Percentiles rank a stretch among this genome's conserved stretches.
Evolutionary conservation across 306 rosid genomes (phyloP).

Genomic region (Oemleria cerasiformis): DNA sequence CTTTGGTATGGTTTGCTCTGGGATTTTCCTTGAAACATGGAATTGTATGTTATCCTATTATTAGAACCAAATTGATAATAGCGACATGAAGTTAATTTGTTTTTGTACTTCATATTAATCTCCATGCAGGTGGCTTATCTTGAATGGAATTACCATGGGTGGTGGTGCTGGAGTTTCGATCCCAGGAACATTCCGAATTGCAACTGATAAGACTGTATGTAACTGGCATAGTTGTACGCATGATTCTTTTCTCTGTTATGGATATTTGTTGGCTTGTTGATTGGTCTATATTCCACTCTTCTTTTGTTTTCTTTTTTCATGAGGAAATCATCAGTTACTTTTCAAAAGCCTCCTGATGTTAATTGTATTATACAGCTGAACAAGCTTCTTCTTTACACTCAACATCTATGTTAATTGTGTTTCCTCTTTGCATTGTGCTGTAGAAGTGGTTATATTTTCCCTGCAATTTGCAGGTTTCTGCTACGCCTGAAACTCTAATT

Average conservation of each 20-base stretch:
- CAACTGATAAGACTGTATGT: slow-evolving; percentile 87
- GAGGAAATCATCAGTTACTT: background rate
- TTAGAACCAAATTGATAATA: no score
- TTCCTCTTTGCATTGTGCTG: no score
- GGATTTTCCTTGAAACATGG: no score
- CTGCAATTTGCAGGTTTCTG: slow-evolving; percentile 59
- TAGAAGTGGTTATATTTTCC: no score
- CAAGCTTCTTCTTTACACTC: background rate
- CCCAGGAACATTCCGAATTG: slow-evolving; percentile 83
- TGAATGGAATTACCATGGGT: slow-evolving; percentile 94
- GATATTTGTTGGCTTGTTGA: background rate
- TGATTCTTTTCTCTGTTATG: background rate
- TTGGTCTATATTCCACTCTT: slow-evolving; percentile 11
- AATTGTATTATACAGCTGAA: background rate
- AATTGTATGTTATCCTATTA: no score
- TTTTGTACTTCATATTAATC: slow-evolving; percentile 9
- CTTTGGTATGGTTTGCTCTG: background rate
- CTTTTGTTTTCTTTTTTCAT: background rate
- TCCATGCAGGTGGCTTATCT: slow-evolving; percentile 71
- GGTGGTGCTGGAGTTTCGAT: slow-evolving; percentile 95
- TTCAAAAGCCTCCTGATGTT: background rate
- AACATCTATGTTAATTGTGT: no score
- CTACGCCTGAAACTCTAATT: slow-evolving; percentile 89
- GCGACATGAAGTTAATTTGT: background rate
- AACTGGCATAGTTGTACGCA: background rate